Conservation (phyloP, 2,329 filamentous ascomycete genomes). For the Fusarium fracticaudum region DNA sequence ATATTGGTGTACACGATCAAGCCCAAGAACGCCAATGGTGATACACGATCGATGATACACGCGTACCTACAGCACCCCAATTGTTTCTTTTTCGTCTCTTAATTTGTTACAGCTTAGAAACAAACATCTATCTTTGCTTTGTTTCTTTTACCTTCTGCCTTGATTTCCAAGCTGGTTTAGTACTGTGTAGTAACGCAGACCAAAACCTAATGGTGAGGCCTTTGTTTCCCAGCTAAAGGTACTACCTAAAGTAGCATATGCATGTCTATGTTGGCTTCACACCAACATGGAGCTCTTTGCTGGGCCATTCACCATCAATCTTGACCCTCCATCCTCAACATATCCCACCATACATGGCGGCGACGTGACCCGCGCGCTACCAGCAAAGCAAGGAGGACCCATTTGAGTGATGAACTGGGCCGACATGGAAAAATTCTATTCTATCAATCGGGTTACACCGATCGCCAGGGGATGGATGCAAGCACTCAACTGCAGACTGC, state of each 20-base stretch:
- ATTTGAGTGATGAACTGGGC: constrained; percentile 3
- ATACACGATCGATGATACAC: constrained; percentile 1
- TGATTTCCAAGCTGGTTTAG: not conserved
- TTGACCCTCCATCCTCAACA: constrained; percentile 27
- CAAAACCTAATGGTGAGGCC: constrained; percentile 22
- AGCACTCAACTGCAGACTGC: constrained; percentile 33
- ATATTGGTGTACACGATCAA: not conserved
- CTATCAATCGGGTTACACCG: constrained; percentile 28
- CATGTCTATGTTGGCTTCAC: constrained; percentile 14
- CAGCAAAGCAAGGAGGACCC: not conserved
- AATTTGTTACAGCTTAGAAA: constrained; percentile 3
- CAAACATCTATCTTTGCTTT: constrained; percentile 12
- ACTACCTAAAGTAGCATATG: not conserved
- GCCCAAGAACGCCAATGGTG: not conserved
- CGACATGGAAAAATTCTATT: constrained; percentile 11
- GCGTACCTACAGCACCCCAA: not conserved
- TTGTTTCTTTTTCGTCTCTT: constrained; percentile 20
- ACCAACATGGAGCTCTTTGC: constrained; percentile 12
- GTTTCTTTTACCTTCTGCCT: constrained; percentile 11
- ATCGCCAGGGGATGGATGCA: constrained; percentile 32
- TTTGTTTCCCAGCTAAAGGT: constrained; percentile 22
- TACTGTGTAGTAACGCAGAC: not conserved
- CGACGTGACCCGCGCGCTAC: constrained; percentile 39
- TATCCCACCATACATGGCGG: constrained; percentile 23
- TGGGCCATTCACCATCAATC: constrained; percentile 25